Evolutionary conservation across 108 stramenopile species (phyloP).

Genomic region (Craspedostauros australis): DNA sequence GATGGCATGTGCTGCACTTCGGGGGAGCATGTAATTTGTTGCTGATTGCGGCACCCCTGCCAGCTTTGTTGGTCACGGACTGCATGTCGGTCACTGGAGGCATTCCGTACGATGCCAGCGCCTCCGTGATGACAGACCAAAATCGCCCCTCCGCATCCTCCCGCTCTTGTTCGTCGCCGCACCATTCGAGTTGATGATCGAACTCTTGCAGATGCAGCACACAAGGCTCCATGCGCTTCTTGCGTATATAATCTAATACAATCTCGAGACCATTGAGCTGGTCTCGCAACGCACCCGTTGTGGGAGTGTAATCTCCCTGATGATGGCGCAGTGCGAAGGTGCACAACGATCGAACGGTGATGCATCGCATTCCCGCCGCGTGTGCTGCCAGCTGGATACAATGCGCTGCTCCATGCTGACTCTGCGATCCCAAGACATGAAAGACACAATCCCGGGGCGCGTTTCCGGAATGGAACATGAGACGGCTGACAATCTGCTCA

Average conservation of each 20-base stretch:
- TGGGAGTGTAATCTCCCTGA: constrained; percentile 16
- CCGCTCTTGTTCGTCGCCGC: constrained; percentile 35
- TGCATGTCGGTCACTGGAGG: no score
- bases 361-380: constrained; percentile 49
- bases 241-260: constrained; percentile 46
- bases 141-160: constrained; percentile 50
- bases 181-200: constrained; percentile 44
- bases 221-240: constrained; percentile 49
- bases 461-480: neutral
- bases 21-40: no score
- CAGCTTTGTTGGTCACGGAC: no score
- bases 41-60: no score
- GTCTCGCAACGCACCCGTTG: constrained; percentile 51
- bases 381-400: constrained; percentile 59
- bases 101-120: no score
- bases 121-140: constrained; percentile 45
- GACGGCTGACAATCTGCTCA: neutral
- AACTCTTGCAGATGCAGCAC: constrained; percentile 56
- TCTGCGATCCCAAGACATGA: constrained; percentile 48
- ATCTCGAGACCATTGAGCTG: constrained; percentile 56
- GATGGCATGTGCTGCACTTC: no score
- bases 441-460: constrained; percentile 28
- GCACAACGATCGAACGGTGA: constrained; percentile 60
- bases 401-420: constrained; percentile 39
- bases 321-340: constrained; percentile 51